Conservation (phyloP, 176 grass and related monocot genomes). For the Phragmites australis region DNA sequence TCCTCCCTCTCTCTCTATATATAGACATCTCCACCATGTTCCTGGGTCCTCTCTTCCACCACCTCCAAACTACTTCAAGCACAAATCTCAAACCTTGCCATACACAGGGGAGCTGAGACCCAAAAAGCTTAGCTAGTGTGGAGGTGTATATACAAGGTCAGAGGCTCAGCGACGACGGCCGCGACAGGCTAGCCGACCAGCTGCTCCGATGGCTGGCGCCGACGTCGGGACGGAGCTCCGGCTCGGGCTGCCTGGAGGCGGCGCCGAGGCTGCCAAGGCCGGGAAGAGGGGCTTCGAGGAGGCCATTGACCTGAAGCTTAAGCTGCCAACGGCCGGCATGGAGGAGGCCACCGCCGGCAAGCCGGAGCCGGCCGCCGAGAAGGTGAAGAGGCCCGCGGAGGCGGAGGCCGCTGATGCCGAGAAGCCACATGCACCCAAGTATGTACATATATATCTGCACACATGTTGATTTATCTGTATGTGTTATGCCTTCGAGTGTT, state of each 20-base stretch:
- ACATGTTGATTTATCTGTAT: background rate
- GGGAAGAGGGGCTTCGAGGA: slow-evolving; percentile 82
- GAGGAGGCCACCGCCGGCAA: slow-evolving; percentile 43
- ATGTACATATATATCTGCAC: slow-evolving; percentile 1
- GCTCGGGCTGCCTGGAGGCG: slow-evolving; percentile 81
- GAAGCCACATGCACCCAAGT: slow-evolving; percentile 90
- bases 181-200: slow-evolving; percentile 36
- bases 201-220: slow-evolving; percentile 59
- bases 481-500: background rate
- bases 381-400: slow-evolving; percentile 55
- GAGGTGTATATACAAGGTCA: slow-evolving; percentile 10
- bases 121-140: background rate
- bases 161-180: slow-evolving; percentile 12
- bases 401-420: slow-evolving; percentile 52
- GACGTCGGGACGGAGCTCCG: slow-evolving; percentile 89
- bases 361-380: slow-evolving; percentile 41
- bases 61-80: slow-evolving; percentile 13
- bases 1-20: slow-evolving; percentile 42
- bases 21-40: slow-evolving; percentile 23
- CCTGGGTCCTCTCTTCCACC: slow-evolving; percentile 48
- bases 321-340: slow-evolving; percentile 63
- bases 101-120: slow-evolving; percentile 9
- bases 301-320: slow-evolving; percentile 88
- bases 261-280: slow-evolving; percentile 61
- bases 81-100: slow-evolving; percentile 23